Base-by-base conservation (phyloP, 2,329 filamentous ascomycete genomes). In the Cladophialophora psammophila region DNA sequence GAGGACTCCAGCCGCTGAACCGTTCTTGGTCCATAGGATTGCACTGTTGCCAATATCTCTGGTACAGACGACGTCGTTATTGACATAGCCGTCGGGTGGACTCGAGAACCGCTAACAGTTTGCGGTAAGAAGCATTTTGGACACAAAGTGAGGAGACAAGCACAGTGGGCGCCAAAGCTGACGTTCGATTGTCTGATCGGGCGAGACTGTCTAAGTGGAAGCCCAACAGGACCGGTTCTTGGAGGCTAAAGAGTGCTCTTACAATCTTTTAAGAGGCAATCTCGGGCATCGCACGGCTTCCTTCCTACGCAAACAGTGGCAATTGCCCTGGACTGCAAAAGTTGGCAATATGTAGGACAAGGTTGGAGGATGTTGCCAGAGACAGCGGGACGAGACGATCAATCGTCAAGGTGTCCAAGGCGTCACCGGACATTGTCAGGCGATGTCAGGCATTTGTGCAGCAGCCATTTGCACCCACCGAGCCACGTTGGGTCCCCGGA, bases 21-120 rank as follows among this genome's bases (percentile, higher is more conserved):
- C 64, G 60, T 42, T 65, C 64, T 54, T 64, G 64, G 36, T 69
- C 67, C 67, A 69, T 69, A 8, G 40, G 15, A 18, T n/a, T 45
- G 32, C 35, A 31, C 20, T 45, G 26, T 50, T 50, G 18, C 20
- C 45, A 2, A 38, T 6, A 38, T n/a, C 40, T 35, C 15, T 18
- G 42, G 9, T 9, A 18, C 15, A 32, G 8, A 45, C 9, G 40
- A 36, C 12, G 13, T 2, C 13, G 20, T 62, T 9, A 12, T 42
- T 55, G 20, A 34, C 31, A 61, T 32, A 32, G 40, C 40, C 40
- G 40, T 42, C 8, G 40, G n/a, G 15, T 42, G 4, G 40, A 42
- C 36, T 3, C 36, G 8, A 13, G 6, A 18, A 18, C n/a, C 9
- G 18, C 20, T 10, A 48, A 4, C n/a, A 7, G 6, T 48, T 18